Evolutionary conservation across 768 basidiomycete genomes (phyloP).

Genomic region (Trametes maxima): DNA sequence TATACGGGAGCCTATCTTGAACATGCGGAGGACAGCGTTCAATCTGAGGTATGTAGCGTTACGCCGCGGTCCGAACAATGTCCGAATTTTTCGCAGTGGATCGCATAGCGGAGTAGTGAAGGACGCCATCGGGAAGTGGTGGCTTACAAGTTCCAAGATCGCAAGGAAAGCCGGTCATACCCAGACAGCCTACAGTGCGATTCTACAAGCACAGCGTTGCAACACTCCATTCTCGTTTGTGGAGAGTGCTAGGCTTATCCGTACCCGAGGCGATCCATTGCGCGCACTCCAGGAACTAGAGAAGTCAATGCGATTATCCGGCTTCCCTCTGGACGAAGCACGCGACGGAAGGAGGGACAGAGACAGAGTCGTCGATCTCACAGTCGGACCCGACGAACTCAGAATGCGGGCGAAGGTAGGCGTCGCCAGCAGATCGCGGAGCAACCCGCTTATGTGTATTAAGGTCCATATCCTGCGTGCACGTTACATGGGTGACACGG

Average conservation of each 20-base stretch:
- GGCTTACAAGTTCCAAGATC: slow-evolving; percentile 94
- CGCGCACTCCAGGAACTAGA: slow-evolving; percentile 88
- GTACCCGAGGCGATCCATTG: slow-evolving; percentile 75
- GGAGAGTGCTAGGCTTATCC: slow-evolving; percentile 86
- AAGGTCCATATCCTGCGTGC: slow-evolving; percentile 82
- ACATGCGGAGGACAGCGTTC: slow-evolving; percentile 86
- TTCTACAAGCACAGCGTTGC: slow-evolving; percentile 83
- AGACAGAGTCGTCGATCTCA: slow-evolving; percentile 9
- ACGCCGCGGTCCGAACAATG: neutral
- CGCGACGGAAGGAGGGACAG: neutral
- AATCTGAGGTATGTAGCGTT: slow-evolving; percentile 44
- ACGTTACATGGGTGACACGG: slow-evolving; percentile 92
- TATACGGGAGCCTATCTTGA: slow-evolving; percentile 84
- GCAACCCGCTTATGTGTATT: neutral
- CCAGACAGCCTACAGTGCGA: slow-evolving; percentile 96
- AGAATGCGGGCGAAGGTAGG: slow-evolving; percentile 23
- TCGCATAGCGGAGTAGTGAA: slow-evolving; percentile 32
- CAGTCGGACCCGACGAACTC: slow-evolving; percentile 9
- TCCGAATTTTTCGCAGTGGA: neutral
- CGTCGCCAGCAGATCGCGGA: neutral
- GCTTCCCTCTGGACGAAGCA: slow-evolving; percentile 5
- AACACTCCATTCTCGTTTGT: slow-evolving; percentile 78
- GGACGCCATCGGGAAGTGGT: slow-evolving; percentile 76
- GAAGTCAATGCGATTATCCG: slow-evolving; percentile 56
- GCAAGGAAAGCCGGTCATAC: slow-evolving; percentile 93